Percentiles rank a stretch among this genome's conserved stretches.
These are phyloP conservation scores for Ophiobolus disseminans DNA, from an alignment of 2,329 filamentous ascomycete genomes.

Conservation along the genomic window DNA sequence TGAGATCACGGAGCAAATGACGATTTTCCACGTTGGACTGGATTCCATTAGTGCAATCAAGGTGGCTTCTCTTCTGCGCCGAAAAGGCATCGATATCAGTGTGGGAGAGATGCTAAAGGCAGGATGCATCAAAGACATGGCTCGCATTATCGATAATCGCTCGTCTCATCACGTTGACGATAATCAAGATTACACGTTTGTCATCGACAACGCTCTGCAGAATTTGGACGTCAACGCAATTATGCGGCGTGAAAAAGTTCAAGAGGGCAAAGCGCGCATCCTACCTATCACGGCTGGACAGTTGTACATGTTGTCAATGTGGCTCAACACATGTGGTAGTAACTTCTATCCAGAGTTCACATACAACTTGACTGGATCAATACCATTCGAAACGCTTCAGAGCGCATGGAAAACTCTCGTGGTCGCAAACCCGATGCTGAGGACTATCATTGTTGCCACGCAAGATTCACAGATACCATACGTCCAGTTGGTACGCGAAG, in stretches of 20 bases:
- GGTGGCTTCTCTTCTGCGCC: constrained; percentile 73
- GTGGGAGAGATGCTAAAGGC: constrained; percentile 76
- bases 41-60: constrained; percentile 95
- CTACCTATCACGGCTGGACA: constrained; percentile 80
- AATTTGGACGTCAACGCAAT: constrained; percentile 52
- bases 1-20: constrained; percentile 67
- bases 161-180: constrained; percentile 1
- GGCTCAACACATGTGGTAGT: constrained; percentile 70
- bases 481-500: constrained; percentile 66
- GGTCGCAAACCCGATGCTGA: constrained; percentile 66
- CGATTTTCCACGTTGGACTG: constrained; percentile 82
- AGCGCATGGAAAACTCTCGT: constrained; percentile 69
- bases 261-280: constrained; percentile 60
- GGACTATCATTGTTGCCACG: constrained; percentile 70
- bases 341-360: constrained; percentile 78
- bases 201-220: constrained; percentile 35
- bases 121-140: constrained; percentile 71
- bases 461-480: constrained; percentile 59
- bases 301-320: constrained; percentile 78
- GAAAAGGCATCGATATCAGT: constrained; percentile 65
- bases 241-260: constrained; percentile 41
- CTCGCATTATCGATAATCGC: constrained; percentile 43
- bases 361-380: constrained; percentile 59
- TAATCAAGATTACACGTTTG: background rate
- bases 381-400: constrained; percentile 55